Evolutionary conservation across 805 yeast genomes (phyloP), one percentile per base, ranked within the genome.

Genomic region (Starmerella bombi): DNA sequence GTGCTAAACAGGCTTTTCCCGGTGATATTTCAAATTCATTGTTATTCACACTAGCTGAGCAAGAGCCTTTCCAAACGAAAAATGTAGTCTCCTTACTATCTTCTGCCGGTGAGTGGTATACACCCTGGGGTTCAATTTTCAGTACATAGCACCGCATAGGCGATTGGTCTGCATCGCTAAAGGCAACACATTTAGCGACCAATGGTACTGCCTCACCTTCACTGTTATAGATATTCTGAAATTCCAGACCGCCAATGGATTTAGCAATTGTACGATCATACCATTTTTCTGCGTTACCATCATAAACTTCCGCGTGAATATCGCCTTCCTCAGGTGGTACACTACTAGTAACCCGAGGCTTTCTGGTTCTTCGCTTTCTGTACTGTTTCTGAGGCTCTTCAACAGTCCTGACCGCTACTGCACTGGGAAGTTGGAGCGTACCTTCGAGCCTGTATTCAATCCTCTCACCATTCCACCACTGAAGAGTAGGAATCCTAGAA

Each of bases 1-100:
- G 55, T 6, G 48, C 53, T 6, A 37, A 15, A 32, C 46, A 48
- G 5, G 51, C 44, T 38, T 44, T 44, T 5, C 52, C 53, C 34
- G 43, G 36, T 20, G 36, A 34, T 9, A 48, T 42, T 5, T 32
- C 44, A 21, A 50, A 43, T 30, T 37, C 36, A 27, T 47, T 41
- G 20, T 15, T 29, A 34, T 43, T 42, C 14, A 47, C 20, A 12
- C 31, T 42, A 5, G 44, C 48, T 10, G 39, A 18, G 25, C 50
- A 38, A 25, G 28, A 15, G 16, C 54, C 54, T 14, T 43, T 36
- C 50, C 48, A 46, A 5, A 44, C 49, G 17, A 50, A 38, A 31
- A 49, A 45, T 9, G 51, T 41, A 31, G 40, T 42, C 12, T 47
- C 45, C n/a, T 34, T 36, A 33, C 37, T 30, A 20, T 43, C 45